phyloP scores from a whole-genome alignment of 306 rosid genomes.

The Rubus idaeus region DNA sequence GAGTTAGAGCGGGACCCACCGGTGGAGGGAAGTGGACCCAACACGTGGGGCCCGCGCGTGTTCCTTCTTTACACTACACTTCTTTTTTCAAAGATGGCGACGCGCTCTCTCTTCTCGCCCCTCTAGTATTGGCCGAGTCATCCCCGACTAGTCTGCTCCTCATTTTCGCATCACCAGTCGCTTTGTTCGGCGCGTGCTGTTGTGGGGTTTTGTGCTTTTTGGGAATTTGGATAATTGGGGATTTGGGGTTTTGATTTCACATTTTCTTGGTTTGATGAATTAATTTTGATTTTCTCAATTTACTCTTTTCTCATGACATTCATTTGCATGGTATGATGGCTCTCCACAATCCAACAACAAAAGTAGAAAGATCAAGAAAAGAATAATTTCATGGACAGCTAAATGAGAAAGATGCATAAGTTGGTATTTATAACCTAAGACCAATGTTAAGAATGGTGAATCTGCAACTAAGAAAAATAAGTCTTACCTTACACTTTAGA shows the following conservation, averaged over 20 bases:
- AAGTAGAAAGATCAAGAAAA: too few species aligned
- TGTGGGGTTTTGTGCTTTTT: neutral
- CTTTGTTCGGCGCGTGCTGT: neutral
- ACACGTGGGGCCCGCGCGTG: slow-evolving; percentile 44
- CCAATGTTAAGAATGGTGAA: too few species aligned
- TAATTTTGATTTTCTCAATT: neutral
- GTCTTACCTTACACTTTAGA: too few species aligned
- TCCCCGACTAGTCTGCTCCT: too few species aligned
- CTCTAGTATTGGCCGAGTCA: neutral
- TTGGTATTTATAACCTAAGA: too few species aligned
- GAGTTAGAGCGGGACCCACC: neutral
- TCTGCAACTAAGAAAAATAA: too few species aligned
- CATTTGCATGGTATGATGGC: neutral
- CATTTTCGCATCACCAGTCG: neutral
- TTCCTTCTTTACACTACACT: slow-evolving; percentile 62
- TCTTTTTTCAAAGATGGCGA: slow-evolving; percentile 41
- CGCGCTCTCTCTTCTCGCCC: slow-evolving; percentile 21
- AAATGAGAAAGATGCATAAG: too few species aligned
- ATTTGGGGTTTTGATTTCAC: neutral
- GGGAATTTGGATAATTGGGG: neutral
- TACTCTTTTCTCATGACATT: neutral
- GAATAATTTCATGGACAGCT: neutral
- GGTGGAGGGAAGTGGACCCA: slow-evolving; percentile 6
- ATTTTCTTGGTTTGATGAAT: neutral
- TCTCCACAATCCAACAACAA: neutral